Evolutionary conservation across 768 basidiomycete genomes (phyloP), one percentile per base, ranked within the genome.

Genomic region (Podaxis sp.): DNA sequence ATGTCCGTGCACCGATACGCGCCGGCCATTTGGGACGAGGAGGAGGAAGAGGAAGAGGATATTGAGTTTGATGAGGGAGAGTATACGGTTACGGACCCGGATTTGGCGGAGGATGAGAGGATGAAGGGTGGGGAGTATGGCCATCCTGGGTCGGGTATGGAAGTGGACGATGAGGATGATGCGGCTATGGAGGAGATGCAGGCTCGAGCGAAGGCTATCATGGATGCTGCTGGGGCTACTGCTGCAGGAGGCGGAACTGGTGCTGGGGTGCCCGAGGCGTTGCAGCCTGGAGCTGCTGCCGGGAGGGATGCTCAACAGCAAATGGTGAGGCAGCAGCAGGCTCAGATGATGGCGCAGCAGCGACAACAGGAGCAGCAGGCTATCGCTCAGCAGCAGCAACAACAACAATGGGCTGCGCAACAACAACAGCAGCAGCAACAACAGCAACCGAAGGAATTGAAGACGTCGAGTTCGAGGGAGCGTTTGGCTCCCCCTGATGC

Each of bases 1-100:
- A 82, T 88, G 51, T 82, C 77, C 24, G 85, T 91, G 0, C 85
- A 88, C 69, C 83, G 90, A 22, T 94, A 93, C 68, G 87, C 90
- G 0, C 92, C 91, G 1, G 88, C 90, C 0, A 87, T 94, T 17
- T 94, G 90, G 90, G 84, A 83, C 55, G 91, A 94, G 25, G 91
- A 90, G 1, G 89, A 90, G 49, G 79, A 84, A 49, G 87, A 88
- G n/a, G 82, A 85, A 9, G 83, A 87, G 33, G 83, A 84, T 29
- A 79, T 78, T 3, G 88, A 87, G 57, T 90, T 86, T 82, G 86
- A 88, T 58, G 83, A 84, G 36, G 88, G 85, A 12, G 84, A 80
- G 3, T 91, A 89, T 64, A 83, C 88, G 62, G 88, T 86, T 49
- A 87, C 89, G 70, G 90, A 92, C 59, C 72, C 79, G 1, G 85